These are phyloP conservation scores for Sugiyamaella novakii DNA, from an alignment of 1,139 yeast genomes.

Conservation along the genomic window DNA sequence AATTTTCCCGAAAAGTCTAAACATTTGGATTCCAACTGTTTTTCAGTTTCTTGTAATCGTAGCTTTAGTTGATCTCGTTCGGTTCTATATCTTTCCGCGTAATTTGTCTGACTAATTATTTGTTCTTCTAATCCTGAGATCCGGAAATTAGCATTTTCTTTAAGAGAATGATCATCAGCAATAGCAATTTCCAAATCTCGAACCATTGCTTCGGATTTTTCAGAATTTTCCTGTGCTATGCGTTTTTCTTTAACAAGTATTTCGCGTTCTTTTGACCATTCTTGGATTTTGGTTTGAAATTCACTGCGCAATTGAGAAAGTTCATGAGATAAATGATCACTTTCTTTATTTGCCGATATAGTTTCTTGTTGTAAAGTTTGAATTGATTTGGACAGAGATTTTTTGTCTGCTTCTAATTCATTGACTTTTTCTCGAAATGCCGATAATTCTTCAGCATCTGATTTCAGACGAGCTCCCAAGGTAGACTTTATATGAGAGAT, in stretches of 20 bases:
- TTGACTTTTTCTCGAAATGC: slow-evolving; percentile 39
- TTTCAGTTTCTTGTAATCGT: slow-evolving; percentile 26
- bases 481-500: slow-evolving; percentile 80
- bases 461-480: slow-evolving; percentile 65
- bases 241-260: slow-evolving; percentile 35
- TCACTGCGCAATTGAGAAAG: slow-evolving; percentile 52
- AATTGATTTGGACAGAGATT: slow-evolving; percentile 42
- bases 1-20: slow-evolving; percentile 27
- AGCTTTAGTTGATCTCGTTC: slow-evolving; percentile 32
- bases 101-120: slow-evolving; percentile 36
- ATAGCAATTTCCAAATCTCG: slow-evolving; percentile 46
- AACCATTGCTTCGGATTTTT: slow-evolving; percentile 46
- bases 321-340: slow-evolving; percentile 61
- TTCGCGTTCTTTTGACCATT: slow-evolving; percentile 50
- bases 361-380: slow-evolving; percentile 55
- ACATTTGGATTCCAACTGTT: slow-evolving; percentile 29
- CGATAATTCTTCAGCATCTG: slow-evolving; percentile 47
- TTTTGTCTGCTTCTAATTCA: slow-evolving; percentile 27
- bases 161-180: slow-evolving; percentile 38
- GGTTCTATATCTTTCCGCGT: slow-evolving; percentile 32
- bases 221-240: slow-evolving; percentile 34
- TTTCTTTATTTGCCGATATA: slow-evolving; percentile 61
- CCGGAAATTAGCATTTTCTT: slow-evolving; percentile 38
- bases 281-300: slow-evolving; percentile 47
- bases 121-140: slow-evolving; percentile 54